phyloP scores from a whole-genome alignment of 2,329 filamentous ascomycete species.

The Aspergillus sp. region DNA sequence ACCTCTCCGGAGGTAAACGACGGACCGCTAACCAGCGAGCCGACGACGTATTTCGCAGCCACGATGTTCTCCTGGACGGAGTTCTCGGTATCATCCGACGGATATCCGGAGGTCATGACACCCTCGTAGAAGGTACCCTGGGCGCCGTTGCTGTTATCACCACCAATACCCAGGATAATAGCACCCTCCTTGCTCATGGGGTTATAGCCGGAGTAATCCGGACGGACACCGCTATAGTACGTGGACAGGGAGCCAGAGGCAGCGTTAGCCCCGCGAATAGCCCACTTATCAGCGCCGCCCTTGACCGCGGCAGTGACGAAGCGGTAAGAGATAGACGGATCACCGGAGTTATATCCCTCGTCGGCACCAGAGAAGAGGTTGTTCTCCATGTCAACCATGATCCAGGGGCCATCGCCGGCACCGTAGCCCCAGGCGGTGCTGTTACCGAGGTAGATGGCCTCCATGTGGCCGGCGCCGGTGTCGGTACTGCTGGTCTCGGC shows the following conservation, averaged over 20 bases:
- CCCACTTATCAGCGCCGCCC: conserved; percentile 59
- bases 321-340: conserved; percentile 56
- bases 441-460: conserved; percentile 66
- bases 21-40: conserved; percentile 52
- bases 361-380: conserved; percentile 62
- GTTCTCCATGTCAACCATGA: conserved; percentile 71
- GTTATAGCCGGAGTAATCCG: conserved; percentile 57
- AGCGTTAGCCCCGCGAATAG: conserved; percentile 61
- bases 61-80: conserved; percentile 63
- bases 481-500: conserved; percentile 56
- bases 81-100: conserved; percentile 60
- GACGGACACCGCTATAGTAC: conserved; percentile 61
- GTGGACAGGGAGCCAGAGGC: conserved; percentile 58
- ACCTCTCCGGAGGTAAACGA: conserved; percentile 52
- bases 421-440: conserved; percentile 59
- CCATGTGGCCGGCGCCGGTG: conserved; percentile 67
- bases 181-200: conserved; percentile 66
- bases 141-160: conserved; percentile 62
- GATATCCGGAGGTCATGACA: conserved; percentile 65
- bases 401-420: conserved; percentile 62
- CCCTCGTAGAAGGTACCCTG: conserved; percentile 69
- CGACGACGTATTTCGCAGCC: conserved; percentile 56
- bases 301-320: conserved; percentile 63
- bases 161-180: conserved; percentile 71
- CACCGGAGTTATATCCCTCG: conserved; percentile 50